A percentile compares a stretch with the other conserved stretches of the same genome.
Conservation (phyloP, 75 land plant species). For the Azolla pinnata region DNA sequence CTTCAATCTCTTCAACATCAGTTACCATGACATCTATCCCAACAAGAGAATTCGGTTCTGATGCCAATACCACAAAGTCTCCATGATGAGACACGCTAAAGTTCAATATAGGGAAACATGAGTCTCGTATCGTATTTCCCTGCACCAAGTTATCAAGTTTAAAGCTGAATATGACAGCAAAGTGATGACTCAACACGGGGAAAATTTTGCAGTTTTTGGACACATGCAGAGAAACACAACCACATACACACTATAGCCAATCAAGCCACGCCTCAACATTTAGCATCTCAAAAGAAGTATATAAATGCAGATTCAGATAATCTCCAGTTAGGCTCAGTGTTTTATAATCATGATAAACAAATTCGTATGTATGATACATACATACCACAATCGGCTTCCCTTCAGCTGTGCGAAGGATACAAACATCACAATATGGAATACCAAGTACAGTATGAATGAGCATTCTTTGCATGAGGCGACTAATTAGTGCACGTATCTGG, state of each 20-base stretch:
- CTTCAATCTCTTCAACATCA: slow-evolving; percentile 22
- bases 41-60: slow-evolving; percentile 69
- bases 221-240: too few relatives aligned
- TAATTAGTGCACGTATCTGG: slow-evolving; percentile 56
- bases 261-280: background rate
- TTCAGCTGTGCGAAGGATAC: slow-evolving; percentile 48
- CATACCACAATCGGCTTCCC: slow-evolving; percentile 87
- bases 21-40: slow-evolving; percentile 70
- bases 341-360: background rate
- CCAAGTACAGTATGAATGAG: slow-evolving; percentile 41
- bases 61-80: slow-evolving; percentile 78
- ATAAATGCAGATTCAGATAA: background rate
- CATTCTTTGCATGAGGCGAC: slow-evolving; percentile 67
- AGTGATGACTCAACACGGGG: too few relatives aligned
- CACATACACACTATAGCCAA: too few relatives aligned
- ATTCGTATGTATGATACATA: background rate
- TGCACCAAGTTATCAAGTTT: too few relatives aligned
- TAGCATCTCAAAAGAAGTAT: background rate
- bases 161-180: too few relatives aligned
- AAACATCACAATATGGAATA: slow-evolving; percentile 49
- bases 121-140: too few relatives aligned
- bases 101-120: too few relatives aligned
- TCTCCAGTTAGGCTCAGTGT: background rate
- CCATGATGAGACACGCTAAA: slow-evolving; percentile 86
- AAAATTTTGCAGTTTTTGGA: too few relatives aligned